These are phyloP conservation scores for Pinus taeda DNA, from an alignment of 75 land plant species.

Conservation along the genomic window DNA sequence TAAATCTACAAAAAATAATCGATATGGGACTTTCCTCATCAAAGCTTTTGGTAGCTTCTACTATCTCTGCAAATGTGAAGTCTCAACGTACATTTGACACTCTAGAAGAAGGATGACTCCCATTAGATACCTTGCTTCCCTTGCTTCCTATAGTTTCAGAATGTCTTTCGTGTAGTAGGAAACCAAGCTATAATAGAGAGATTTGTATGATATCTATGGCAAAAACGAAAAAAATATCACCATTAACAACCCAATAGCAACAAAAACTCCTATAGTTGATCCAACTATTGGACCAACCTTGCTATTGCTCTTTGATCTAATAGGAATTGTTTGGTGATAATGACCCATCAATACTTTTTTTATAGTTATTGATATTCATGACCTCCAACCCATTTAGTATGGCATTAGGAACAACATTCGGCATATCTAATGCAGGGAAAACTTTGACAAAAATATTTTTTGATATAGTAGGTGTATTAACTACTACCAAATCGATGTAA, in stretches of 20 bases:
- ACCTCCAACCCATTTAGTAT: slow-evolving; percentile 91
- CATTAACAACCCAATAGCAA: slow-evolving; percentile 15
- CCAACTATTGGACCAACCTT: slow-evolving; percentile 38
- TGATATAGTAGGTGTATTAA: background rate
- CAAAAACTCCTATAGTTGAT: slow-evolving; percentile 28
- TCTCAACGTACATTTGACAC: slow-evolving; percentile 35
- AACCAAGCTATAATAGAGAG: slow-evolving; percentile 43
- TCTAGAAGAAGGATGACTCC: slow-evolving; percentile 52
- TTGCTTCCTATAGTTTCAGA: slow-evolving; percentile 35
- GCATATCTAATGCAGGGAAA: slow-evolving; percentile 49
- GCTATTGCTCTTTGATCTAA: slow-evolving; percentile 11
- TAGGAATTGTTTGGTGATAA: slow-evolving; percentile 14
- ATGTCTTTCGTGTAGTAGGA: slow-evolving; percentile 55
- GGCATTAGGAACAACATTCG: slow-evolving; percentile 25
- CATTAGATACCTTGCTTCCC: slow-evolving; percentile 36
- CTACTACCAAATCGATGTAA: slow-evolving; percentile 46
- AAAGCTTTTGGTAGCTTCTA: slow-evolving; percentile 71
- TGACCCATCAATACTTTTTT: slow-evolving; percentile 11
- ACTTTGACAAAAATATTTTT: slow-evolving; percentile 10
- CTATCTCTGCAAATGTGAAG: slow-evolving; percentile 63
- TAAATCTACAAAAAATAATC: too few relatives aligned
- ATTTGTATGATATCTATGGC: slow-evolving; percentile 21
- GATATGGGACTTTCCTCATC: slow-evolving; percentile 16
- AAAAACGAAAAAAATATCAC: slow-evolving; percentile 25
- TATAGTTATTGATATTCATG: slow-evolving; percentile 64